Percentiles rank a stretch among this genome's conserved stretches.
Evolutionary conservation across 176 grass and related monocot species (phyloP).

Genomic region (Lolium perenne): DNA sequence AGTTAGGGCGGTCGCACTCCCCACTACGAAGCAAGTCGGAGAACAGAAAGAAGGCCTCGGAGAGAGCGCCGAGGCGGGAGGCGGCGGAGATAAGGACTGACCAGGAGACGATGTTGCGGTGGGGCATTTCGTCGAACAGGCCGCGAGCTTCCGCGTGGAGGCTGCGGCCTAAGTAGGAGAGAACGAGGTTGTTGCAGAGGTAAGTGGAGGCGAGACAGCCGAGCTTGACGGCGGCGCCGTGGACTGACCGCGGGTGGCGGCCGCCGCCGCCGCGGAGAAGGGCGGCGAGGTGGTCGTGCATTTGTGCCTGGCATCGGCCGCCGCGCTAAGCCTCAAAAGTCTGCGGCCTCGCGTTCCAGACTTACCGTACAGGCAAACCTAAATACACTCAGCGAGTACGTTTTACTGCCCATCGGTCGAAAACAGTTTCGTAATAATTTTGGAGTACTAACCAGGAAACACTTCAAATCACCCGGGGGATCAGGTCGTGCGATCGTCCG

Average conservation of each 20-base stretch:
- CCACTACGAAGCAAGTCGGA: slow-evolving; percentile 35
- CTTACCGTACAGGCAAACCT: not conserved
- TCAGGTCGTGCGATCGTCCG: too few species aligned
- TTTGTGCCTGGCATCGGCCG: slow-evolving; percentile 41
- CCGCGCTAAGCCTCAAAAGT: not conserved
- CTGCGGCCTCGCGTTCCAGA: not conserved
- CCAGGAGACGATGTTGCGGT: slow-evolving; percentile 58
- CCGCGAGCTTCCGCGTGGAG: slow-evolving; percentile 40
- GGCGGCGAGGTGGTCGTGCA: slow-evolving; percentile 51
- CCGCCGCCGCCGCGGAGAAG: slow-evolving; percentile 35
- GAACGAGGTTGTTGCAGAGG: slow-evolving; percentile 61
- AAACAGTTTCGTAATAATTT: too few species aligned
- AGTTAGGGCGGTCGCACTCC: slow-evolving; percentile 33
- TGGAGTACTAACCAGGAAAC: too few species aligned
- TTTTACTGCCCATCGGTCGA: too few species aligned
- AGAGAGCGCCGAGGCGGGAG: slow-evolving; percentile 38
- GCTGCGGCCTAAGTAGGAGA: not conserved
- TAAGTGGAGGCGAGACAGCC: slow-evolving; percentile 55
- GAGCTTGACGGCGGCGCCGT: slow-evolving; percentile 49
- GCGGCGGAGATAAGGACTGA: slow-evolving; percentile 50
- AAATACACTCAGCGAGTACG: too few species aligned
- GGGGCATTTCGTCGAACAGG: slow-evolving; percentile 72
- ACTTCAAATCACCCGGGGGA: too few species aligned
- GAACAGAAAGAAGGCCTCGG: slow-evolving; percentile 39
- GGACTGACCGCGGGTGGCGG: slow-evolving; percentile 41